Evolutionary conservation across 495 filamentous ascomycete species (phyloP), one percentile per base, ranked within the genome.

Genomic region (Podospora fimiseda): DNA sequence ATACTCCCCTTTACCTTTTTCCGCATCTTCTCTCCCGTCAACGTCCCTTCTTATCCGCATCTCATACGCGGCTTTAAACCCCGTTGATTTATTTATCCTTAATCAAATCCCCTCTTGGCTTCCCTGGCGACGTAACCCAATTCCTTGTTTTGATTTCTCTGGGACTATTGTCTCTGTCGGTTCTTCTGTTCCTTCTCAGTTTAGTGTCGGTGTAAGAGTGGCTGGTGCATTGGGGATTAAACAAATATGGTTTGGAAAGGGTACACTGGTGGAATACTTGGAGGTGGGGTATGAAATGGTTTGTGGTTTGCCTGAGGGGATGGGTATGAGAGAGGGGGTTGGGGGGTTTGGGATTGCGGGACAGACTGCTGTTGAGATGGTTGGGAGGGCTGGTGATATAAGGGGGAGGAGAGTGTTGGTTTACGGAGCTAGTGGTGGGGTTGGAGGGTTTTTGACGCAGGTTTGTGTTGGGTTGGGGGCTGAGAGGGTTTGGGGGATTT

Each of bases 391-490:
- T 1, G 60, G 40, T 6, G 44, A 62, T 7, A 44, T 24, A 20
- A 21, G 52, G 1, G 67, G 63, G 1, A 58, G 60, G 1, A 62
- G 63, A 15, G 61, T 72, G 48, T 15, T 69, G 43, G 56, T 78
- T 0, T 73, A 75, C 55, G 74, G 69, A 9, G 74, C 70, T 2
- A 73, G 71, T 50, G 74, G 74, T 1, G 74, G 72, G 6, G 69
- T 76, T 5, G 74, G 74, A 4, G 48, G 55, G 8, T 18, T 76
- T 20, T 43, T 69, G 9, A 51, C 74, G 49, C 74, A 78, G 56
- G 59, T 70, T 27, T 52, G 52, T 2, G 63, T 61, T 43, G 60
- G 61, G 40, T 49, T 52, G 15, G 73, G 72, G n/a, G 64, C 52
- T 14, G 43, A 58, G 19, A 66, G 74, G 11, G 61, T 59, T 33